phyloP scores from a whole-genome alignment of 805 yeast species.

The Kodamaea sagamina region DNA sequence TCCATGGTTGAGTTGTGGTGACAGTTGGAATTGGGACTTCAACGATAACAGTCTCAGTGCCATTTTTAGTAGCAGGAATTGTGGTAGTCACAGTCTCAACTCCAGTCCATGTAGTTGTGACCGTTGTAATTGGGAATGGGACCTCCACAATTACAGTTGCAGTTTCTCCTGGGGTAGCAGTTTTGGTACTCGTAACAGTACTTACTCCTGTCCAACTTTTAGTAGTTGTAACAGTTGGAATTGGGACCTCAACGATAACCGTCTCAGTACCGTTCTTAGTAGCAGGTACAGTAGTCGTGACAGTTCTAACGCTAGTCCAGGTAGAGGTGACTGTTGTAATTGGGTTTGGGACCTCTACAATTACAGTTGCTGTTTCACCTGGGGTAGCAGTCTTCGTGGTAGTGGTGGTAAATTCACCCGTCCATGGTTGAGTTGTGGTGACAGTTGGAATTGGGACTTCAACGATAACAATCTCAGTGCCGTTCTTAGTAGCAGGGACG shows the following conservation, averaged over 20 bases:
- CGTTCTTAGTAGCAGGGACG: constrained; percentile 6
- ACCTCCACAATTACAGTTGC: constrained; percentile 16
- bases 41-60: constrained; percentile 15
- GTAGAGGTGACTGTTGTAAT: constrained; percentile 2
- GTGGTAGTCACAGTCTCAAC: constrained; percentile 11
- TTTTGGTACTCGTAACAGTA: not conserved
- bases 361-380: constrained; percentile 14
- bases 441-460: constrained; percentile 14
- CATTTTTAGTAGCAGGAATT: constrained; percentile 11
- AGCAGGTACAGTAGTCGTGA: constrained; percentile 7
- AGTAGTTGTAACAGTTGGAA: constrained; percentile 4
- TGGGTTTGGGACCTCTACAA: constrained; percentile 16
- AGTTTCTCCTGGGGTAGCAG: constrained; percentile 8
- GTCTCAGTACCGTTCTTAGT: constrained; percentile 13
- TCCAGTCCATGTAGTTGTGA: constrained; percentile 20
- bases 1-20: too few species aligned
- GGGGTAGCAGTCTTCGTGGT: constrained; percentile 9
- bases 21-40: constrained; percentile 22
- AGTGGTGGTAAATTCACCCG: constrained; percentile 7
- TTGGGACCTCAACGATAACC: constrained; percentile 12
- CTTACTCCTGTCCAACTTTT: constrained; percentile 5
- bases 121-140: constrained; percentile 18
- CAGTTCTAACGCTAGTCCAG: not conserved
- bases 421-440: constrained; percentile 11
- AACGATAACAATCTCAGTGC: constrained; percentile 13